phyloP scores from a whole-genome alignment of 116 monocot genomes.

The Thalassia testudinum region DNA sequence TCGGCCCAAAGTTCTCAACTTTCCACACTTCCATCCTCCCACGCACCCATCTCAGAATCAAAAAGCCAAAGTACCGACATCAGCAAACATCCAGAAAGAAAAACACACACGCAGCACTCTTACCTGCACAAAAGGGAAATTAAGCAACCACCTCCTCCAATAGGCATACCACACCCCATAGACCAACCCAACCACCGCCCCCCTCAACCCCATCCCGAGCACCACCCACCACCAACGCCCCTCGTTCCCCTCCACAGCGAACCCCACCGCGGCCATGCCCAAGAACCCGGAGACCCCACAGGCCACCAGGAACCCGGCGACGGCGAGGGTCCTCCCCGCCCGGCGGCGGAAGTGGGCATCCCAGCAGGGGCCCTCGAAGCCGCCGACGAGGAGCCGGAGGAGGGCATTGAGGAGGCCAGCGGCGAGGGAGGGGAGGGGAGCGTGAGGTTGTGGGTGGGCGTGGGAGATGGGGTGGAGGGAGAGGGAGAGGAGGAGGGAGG shows the following conservation, averaged over 20 bases:
- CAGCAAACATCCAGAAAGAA: background rate
- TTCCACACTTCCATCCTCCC: background rate
- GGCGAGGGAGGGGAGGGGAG: slow-evolving; percentile 22
- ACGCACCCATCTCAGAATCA: background rate
- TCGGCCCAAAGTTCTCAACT: background rate
- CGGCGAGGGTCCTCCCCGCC: slow-evolving; percentile 13
- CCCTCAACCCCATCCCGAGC: slow-evolving; percentile 32
- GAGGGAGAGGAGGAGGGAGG: slow-evolving; percentile 25
- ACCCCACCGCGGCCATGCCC: slow-evolving; percentile 22
- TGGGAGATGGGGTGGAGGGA: slow-evolving; percentile 32
- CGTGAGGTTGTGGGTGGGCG: slow-evolving; percentile 20
- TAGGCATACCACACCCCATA: slow-evolving; percentile 36
- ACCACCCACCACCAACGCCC: slow-evolving; percentile 9
- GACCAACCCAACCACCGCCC: slow-evolving; percentile 42
- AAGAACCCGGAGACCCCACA: slow-evolving; percentile 36
- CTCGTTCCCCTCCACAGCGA: slow-evolving; percentile 7
- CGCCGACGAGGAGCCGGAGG: slow-evolving; percentile 22
- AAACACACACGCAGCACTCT: background rate
- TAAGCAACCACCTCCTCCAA: slow-evolving; percentile 44
- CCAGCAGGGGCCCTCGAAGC: slow-evolving; percentile 14
- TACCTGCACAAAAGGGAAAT: slow-evolving; percentile 78
- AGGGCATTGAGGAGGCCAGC: slow-evolving; percentile 14
- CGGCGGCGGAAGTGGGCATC: slow-evolving; percentile 11
- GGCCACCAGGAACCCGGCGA: slow-evolving; percentile 11
- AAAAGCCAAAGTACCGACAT: background rate